These are phyloP conservation scores for Talaromyces albobiverticillius DNA, from an alignment of 2,329 filamentous ascomycete genomes.

Conservation along the genomic window DNA sequence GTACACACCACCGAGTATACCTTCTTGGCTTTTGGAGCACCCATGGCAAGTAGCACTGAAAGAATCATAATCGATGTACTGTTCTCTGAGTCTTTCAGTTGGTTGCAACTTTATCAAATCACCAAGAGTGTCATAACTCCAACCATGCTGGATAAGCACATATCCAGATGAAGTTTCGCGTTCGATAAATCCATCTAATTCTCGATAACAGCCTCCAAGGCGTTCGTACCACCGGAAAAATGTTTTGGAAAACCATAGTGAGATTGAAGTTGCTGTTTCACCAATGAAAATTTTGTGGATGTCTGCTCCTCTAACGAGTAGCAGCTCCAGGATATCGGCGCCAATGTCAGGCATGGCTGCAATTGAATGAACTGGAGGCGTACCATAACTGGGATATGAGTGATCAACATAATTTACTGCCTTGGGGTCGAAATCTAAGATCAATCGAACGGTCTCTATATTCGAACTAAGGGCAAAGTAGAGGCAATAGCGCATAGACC, in stretches of 20 bases:
- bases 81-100: not conserved
- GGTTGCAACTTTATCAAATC: not conserved
- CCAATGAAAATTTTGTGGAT: not conserved
- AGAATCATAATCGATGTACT: not conserved
- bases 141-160: not conserved
- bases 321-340: not conserved
- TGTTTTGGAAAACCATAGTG: not conserved
- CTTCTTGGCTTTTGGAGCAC: not conserved
- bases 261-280: not conserved
- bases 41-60: not conserved
- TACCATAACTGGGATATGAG: not conserved
- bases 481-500: not conserved
- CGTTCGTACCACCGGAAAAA: not conserved
- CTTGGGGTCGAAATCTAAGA: conserved; percentile 1
- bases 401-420: not conserved
- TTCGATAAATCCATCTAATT: not conserved
- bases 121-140: not conserved
- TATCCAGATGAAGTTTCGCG: not conserved
- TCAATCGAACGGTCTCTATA: not conserved
- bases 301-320: not conserved
- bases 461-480: not conserved
- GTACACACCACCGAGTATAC: not conserved
- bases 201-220: not conserved
- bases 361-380: not conserved
- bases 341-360: not conserved